These are phyloP conservation scores for Epichloe amarillans DNA, from an alignment of 2,329 filamentous ascomycete species.

Conservation along the genomic window DNA sequence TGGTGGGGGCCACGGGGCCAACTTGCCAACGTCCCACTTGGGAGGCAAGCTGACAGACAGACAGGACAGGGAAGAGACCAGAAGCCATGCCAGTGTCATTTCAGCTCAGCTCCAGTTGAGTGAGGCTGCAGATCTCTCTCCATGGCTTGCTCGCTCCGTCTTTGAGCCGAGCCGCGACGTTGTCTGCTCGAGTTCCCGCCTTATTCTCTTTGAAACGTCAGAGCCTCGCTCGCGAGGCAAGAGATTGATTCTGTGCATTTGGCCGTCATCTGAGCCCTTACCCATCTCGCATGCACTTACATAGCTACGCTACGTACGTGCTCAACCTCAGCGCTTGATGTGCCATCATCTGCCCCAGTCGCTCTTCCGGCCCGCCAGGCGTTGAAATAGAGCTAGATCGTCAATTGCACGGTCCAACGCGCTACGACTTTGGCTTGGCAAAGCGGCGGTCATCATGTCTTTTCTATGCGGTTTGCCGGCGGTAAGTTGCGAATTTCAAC, in stretches of 20 bases:
- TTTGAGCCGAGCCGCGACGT: background rate
- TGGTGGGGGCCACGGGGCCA: no score
- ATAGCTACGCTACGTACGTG: background rate
- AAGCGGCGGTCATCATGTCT: slow-evolving; percentile 7
- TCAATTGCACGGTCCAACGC: background rate
- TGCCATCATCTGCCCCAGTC: background rate
- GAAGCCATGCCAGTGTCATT: background rate
- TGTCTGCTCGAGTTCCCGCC: background rate
- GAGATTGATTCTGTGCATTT: background rate
- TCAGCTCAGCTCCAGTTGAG: background rate
- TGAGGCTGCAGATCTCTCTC: background rate
- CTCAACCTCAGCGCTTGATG: background rate
- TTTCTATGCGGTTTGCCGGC: slow-evolving; percentile 12
- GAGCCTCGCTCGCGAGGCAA: background rate
- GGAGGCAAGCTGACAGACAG: background rate
- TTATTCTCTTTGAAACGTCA: background rate
- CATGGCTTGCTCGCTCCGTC: background rate
- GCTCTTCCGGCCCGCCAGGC: background rate
- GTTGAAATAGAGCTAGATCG: background rate
- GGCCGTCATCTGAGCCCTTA: background rate
- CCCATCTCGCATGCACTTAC: background rate
- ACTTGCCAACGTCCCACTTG: background rate
- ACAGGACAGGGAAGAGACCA: background rate
- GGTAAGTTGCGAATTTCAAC: slow-evolving; percentile 9
- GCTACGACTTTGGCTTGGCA: background rate